phyloP scores from a whole-genome alignment of 305 asterid species.

The Coffea humblotiana region DNA sequence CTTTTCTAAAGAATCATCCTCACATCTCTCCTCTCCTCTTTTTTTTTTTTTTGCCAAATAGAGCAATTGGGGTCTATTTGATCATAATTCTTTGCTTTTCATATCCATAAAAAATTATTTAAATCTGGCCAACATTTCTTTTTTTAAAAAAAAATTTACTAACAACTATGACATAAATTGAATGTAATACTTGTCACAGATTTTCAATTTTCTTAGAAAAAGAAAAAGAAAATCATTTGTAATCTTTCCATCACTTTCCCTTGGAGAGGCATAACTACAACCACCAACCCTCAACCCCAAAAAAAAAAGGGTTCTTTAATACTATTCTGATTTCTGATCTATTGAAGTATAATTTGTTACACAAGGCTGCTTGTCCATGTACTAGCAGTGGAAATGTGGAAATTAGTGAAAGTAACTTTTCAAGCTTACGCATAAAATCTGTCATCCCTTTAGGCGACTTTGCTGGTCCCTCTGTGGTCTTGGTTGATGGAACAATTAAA shows the following conservation, averaged over 20 bases:
- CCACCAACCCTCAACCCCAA: no score
- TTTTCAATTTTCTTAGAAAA: not conserved
- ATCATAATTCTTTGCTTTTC: not conserved
- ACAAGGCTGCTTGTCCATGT: not conserved
- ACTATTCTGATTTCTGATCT: no score
- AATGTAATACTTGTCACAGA: not conserved
- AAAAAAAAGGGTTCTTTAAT: no score
- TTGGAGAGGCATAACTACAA: no score
- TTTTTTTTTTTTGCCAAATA: no score
- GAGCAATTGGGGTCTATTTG: not conserved
- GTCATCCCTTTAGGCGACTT: not conserved
- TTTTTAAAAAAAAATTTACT: no score
- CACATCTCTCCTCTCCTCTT: no score
- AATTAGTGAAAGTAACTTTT: not conserved
- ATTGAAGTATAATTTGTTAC: no score
- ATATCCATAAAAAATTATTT: not conserved
- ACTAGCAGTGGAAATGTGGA: not conserved
- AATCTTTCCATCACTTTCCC: no score
- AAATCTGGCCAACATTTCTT: not conserved
- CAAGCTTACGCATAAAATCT: not conserved
- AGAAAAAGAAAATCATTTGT: no score
- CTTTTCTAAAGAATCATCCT: no score
- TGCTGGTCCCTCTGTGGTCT: not conserved
- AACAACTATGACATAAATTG: not conserved
- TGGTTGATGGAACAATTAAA: not conserved